Evolutionary conservation across 805 yeast genomes (phyloP), one percentile per base, ranked within the genome.

Genomic region (Hanseniaspora jakobsenii): DNA sequence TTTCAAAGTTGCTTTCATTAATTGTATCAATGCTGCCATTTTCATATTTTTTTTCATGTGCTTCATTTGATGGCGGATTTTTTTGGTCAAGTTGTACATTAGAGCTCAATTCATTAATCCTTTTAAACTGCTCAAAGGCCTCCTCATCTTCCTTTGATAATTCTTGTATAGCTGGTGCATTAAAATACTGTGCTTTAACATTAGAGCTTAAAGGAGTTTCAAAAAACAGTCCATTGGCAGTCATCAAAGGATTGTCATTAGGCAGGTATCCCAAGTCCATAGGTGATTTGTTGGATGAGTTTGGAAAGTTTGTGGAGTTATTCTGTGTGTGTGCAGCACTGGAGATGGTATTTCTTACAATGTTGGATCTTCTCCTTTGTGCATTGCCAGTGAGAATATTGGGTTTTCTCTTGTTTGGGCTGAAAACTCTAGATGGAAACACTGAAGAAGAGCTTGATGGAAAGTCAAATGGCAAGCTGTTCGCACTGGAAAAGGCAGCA

Each of bases 231-330:
- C 37, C 17, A 22, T 17, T 14, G 8, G 18, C 17, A 9, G 37
- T n/a, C n/a, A n/a, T n/a, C n/a, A 34, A 21, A 22, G 10, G 13
- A 34, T 22, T 23, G 16, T 34, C 19, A 13, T 13, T 5, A 6
- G 28, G 28, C 4, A 34, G 6, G 12, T 34, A 14, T 8, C 14
- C 14, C 8, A 34, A 34, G 3, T 41, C 34, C 10, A 41, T 18
- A 2, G 45, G 45, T 14, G 45, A 41, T n/a, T 34, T 13, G 4
- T 26, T 19, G 14, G 45, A 34, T 3, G 45, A 34, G 12, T 38
- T 35, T 5, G 38, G 21, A 4, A 28, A 3, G 7, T 34, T 28
- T 4, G 23, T 4, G 6, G 35, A 16, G 8, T 19, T 21, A 6
- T 8, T 17, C n/a, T n/a, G n/a, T n/a, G n/a, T n/a, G n/a, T n/a